These are phyloP conservation scores for Mrakia hoshinonis DNA, from an alignment of 768 basidiomycete genomes.

Conservation along the genomic window DNA sequence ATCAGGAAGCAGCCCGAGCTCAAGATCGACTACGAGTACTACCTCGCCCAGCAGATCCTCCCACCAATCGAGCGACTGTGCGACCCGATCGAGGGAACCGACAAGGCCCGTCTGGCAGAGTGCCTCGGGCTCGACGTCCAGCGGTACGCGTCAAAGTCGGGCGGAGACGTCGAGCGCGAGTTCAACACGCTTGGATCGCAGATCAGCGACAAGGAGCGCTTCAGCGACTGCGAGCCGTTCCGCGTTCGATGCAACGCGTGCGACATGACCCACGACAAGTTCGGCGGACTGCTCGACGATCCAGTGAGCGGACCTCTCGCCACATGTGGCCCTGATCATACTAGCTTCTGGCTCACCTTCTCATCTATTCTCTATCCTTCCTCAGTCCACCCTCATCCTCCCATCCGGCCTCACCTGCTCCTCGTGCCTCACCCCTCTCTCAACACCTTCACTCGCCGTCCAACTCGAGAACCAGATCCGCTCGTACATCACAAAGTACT, in stretches of 20 bases:
- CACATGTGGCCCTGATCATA: constrained; percentile 42
- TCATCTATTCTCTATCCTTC: background rate
- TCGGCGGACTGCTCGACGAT: constrained; percentile 41
- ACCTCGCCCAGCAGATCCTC: constrained; percentile 80
- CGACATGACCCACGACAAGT: constrained; percentile 43
- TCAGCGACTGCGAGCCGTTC: constrained; percentile 65
- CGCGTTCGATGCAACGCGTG: constrained; percentile 70
- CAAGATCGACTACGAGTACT: constrained; percentile 82
- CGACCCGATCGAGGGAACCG: constrained; percentile 92
- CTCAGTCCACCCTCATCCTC: constrained; percentile 45
- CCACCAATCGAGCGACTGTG: constrained; percentile 93
- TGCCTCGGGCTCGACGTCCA: constrained; percentile 56
- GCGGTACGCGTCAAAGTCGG: constrained; percentile 35
- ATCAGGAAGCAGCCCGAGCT: constrained; percentile 60
- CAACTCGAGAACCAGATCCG: constrained; percentile 86
- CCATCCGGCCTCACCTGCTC: constrained; percentile 62
- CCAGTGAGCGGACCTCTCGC: constrained; percentile 32
- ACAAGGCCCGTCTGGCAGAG: constrained; percentile 82
- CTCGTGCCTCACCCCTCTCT: constrained; percentile 52
- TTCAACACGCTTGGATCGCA: constrained; percentile 81
- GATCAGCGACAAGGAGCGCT: constrained; percentile 77
- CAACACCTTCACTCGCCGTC: constrained; percentile 57
- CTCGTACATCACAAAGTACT: constrained; percentile 65
- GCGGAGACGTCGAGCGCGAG: constrained; percentile 50
- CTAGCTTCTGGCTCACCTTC: background rate